phyloP scores from a whole-genome alignment of 192 early-diverging fungal species.

The Fimicolochytrium jonesii region DNA sequence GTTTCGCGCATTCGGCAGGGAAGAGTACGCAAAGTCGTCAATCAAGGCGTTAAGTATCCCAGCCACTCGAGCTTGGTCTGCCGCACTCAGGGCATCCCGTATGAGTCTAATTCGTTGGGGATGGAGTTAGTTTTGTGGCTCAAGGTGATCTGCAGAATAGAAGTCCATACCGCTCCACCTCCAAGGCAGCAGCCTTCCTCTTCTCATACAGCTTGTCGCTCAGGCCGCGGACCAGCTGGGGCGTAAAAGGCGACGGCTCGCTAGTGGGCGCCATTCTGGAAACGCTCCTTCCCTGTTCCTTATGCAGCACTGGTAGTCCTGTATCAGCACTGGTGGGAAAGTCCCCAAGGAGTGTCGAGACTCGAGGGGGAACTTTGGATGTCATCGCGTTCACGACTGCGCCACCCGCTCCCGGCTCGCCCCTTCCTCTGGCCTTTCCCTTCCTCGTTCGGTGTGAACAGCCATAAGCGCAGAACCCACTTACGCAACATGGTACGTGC shows the following conservation, averaged over 20 bases:
- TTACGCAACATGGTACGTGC: too few species aligned
- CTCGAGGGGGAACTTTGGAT: too few species aligned
- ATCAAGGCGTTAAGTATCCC: conserved; percentile 64
- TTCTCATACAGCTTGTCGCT: conserved; percentile 92
- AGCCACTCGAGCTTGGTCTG: conserved; percentile 47
- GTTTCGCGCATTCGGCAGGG: conserved; percentile 77
- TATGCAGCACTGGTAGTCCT: too few species aligned
- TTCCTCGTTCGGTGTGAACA: too few species aligned
- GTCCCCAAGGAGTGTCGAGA: too few species aligned
- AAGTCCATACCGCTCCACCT: conserved; percentile 71
- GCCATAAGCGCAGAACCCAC: too few species aligned
- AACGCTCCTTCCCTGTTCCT: too few species aligned
- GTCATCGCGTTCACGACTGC: too few species aligned
- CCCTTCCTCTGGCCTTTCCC: too few species aligned
- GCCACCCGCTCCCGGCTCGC: too few species aligned
- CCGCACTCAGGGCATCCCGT: conserved; percentile 19
- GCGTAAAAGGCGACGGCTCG: conserved; percentile 28
- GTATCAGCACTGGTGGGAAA: too few species aligned
- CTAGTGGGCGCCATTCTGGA: conserved; percentile 8
- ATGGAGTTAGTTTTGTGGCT: too few species aligned
- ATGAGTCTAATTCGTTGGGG: conserved; percentile 26
- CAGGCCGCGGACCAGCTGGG: conserved; percentile 64
- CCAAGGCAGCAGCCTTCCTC: conserved; percentile 85
- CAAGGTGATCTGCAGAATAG: not conserved
- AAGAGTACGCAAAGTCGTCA: conserved; percentile 84